These are phyloP conservation scores for Metroxylon sagu DNA, from an alignment of 176 grass and related monocot species.

Conservation along the genomic window DNA sequence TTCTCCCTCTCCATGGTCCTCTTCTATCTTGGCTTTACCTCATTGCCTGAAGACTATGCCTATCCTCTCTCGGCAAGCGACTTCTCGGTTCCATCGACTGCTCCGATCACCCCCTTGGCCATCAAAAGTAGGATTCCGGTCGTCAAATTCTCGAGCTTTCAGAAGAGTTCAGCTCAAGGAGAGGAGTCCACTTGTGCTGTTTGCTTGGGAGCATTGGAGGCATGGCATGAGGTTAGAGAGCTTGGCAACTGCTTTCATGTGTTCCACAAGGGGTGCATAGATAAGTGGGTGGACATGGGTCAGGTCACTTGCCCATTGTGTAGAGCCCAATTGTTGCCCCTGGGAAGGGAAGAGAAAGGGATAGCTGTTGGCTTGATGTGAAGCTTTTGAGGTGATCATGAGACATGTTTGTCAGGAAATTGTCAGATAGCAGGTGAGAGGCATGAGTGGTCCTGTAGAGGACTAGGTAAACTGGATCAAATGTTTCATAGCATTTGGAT, in stretches of 20 bases:
- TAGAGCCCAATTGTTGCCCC: conserved; percentile 24
- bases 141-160: conserved; percentile 1
- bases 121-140: conserved; percentile 15
- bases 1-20: not conserved
- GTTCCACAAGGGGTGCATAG: conserved; percentile 18
- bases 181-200: conserved; percentile 2
- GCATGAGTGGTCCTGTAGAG: too few relatives aligned
- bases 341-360: not conserved
- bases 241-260: conserved; percentile 8
- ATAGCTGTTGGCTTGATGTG: too few relatives aligned
- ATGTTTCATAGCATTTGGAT: too few relatives aligned
- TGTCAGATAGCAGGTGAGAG: too few relatives aligned
- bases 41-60: too few relatives aligned
- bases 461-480: too few relatives aligned
- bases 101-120: not conserved
- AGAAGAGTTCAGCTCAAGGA: not conserved
- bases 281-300: conserved; percentile 15
- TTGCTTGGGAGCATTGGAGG: conserved; percentile 9
- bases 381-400: too few relatives aligned
- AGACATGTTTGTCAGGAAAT: too few relatives aligned
- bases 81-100: not conserved
- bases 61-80: not conserved
- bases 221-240: conserved; percentile 3
- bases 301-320: conserved; percentile 14
- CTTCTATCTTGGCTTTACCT: not conserved